Evolutionary conservation across 2,329 filamentous ascomycete genomes (phyloP).

Genomic region (Pseudocercospora crystallina): DNA sequence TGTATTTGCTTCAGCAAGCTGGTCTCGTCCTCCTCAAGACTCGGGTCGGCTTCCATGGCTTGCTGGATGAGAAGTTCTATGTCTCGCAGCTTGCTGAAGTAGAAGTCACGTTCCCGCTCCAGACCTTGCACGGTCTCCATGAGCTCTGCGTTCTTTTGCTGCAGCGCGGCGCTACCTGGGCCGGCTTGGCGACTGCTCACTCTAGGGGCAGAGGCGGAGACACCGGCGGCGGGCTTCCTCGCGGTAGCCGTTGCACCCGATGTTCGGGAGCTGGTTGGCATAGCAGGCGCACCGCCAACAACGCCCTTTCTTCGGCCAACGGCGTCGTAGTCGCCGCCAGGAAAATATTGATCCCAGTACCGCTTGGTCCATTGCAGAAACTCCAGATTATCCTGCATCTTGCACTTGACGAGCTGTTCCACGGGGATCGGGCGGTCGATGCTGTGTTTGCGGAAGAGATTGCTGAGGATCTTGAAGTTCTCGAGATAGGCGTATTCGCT

Average conservation of each 20-base stretch:
- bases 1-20: slow-evolving; percentile 94
- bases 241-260: slow-evolving; percentile 53
- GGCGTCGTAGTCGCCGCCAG: slow-evolving; percentile 95
- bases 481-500: slow-evolving; percentile 96
- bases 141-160: slow-evolving; percentile 80
- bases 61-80: slow-evolving; percentile 94
- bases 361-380: slow-evolving; percentile 96
- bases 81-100: slow-evolving; percentile 97
- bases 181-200: slow-evolving; percentile 46
- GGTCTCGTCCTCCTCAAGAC: slow-evolving; percentile 91
- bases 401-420: slow-evolving; percentile 89
- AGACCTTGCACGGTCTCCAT: slow-evolving; percentile 95
- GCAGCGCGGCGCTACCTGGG: slow-evolving; percentile 60
- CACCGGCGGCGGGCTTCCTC: slow-evolving; percentile 50
- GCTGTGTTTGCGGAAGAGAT: slow-evolving; percentile 78
- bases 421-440: slow-evolving; percentile 90
- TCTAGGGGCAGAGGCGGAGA: slow-evolving; percentile 48
- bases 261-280: slow-evolving; percentile 24
- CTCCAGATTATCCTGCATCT: slow-evolving; percentile 99
- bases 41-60: slow-evolving; percentile 86
- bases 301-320: slow-evolving; percentile 75
- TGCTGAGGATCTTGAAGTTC: slow-evolving; percentile 97
- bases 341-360: slow-evolving; percentile 98
- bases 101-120: slow-evolving; percentile 96
- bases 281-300: slow-evolving; percentile 49